Evolutionary conservation across 2,329 filamentous ascomycete species (phyloP), one percentile per base, ranked within the genome.

Genomic region (Lanzia echinophila): DNA sequence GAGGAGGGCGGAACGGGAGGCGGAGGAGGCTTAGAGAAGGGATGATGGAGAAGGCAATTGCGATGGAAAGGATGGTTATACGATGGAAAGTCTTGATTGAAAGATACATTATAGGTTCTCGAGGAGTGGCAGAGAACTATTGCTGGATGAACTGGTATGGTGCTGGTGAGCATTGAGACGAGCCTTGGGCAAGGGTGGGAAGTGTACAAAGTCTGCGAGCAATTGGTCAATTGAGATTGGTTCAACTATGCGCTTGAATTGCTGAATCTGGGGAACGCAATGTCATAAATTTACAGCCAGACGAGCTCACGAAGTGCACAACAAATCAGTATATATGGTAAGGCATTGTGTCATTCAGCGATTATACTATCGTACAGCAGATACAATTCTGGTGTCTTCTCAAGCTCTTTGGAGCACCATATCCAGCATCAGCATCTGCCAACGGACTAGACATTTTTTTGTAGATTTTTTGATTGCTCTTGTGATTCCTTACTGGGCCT

Each of bases 1-100:
- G 70, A 79, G 90, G 72, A 84, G 86, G 69, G 85, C 84, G 56
- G 79, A 84, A 70, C 75, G 82, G 55, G 82, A 87, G 67, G 79
- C 70, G n/a, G 69, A 72, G 63, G 72, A 69, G 65, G 66, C 68
- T 28, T 28, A 20, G 8, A 56, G 67, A 56, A 22, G 31, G 32
- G n/a, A 48, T n/a, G 43, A 33, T 36, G 12, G 33, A 17, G 28
- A 32, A 19, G 20, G 39, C 11, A 13, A 15, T 13, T 19, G 17
- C 10, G 12, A 42, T 15, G 17, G 24, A 36, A 52, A n/a, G 22
- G 22, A 32, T 44, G 20, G 31, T 6, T 47, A 24, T 31, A 42
- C 17, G 44, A 3, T 7, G 12, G 41, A 13, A 44, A 13, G 12
- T 13, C 8, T 20, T 28, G 43, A 15, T 28, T 45, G 0, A 10